Conservation (phyloP, 164 flowering plant genomes). For the Tetrastigma voinierianum region DNA sequence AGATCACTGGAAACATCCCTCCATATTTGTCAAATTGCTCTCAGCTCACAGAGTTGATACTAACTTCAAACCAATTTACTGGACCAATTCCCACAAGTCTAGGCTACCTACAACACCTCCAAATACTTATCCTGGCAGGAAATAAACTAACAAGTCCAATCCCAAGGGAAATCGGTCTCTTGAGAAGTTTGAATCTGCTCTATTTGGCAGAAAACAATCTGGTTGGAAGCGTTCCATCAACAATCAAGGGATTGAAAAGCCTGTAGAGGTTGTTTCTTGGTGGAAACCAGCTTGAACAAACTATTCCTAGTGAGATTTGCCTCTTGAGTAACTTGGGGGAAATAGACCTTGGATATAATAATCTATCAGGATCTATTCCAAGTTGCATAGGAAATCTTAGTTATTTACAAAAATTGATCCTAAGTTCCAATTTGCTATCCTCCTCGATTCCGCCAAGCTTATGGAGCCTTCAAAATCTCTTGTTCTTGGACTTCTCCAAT, state of each 20-base stretch:
- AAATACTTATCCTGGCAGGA: no score
- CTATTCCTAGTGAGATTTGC: slow-evolving; percentile 17
- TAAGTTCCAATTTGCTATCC: slow-evolving; percentile 14
- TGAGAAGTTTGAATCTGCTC: background rate
- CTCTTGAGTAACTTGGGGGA: slow-evolving; percentile 5
- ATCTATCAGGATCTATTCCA: slow-evolving; percentile 19
- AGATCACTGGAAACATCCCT: no score
- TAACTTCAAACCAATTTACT: no score
- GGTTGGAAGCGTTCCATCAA: background rate
- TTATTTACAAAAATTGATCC: slow-evolving; percentile 1
- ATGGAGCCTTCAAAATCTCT: slow-evolving; percentile 12
- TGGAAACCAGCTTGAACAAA: slow-evolving; percentile 15
- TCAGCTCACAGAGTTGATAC: no score
- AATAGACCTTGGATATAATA: slow-evolving; percentile 11
- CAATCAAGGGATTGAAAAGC: slow-evolving; percentile 1
- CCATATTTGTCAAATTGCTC: no score
- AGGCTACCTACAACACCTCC: no score
- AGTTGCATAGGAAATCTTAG: slow-evolving; percentile 18
- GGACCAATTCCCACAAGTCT: no score
- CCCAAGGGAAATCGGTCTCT: background rate
- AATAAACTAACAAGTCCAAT: background rate
- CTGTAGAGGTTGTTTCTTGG: slow-evolving; percentile 16
- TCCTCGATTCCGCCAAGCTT: slow-evolving; percentile 15
- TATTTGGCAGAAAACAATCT: background rate
- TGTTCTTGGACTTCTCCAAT: slow-evolving; percentile 15